Conservation (phyloP, 2,329 filamentous ascomycete species). For the Beauveria caledonica region DNA sequence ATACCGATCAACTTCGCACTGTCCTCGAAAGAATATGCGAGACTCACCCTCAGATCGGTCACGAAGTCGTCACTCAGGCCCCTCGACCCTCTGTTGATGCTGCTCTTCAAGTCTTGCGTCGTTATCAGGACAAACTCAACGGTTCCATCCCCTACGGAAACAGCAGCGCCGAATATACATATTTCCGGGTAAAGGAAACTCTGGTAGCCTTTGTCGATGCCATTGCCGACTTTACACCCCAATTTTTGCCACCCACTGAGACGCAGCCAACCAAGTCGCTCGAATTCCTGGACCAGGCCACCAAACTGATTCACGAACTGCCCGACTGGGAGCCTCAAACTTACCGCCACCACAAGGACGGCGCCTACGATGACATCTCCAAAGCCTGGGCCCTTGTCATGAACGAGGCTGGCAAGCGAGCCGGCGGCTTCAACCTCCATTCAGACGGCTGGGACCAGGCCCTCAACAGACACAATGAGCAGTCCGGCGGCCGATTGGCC, state of each 20-base stretch:
- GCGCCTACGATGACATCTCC: constrained; percentile 91
- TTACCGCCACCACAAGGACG: constrained; percentile 87
- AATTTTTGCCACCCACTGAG: constrained; percentile 90
- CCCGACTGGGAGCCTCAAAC: constrained; percentile 86
- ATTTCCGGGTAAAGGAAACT: constrained; percentile 81
- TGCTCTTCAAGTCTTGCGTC: constrained; percentile 69
- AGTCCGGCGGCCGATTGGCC: constrained; percentile 72
- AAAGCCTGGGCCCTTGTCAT: constrained; percentile 91
- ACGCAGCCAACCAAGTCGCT: constrained; percentile 74
- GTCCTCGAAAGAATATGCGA: constrained; percentile 90
- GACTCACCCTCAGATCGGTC: constrained; percentile 74
- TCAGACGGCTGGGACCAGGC: constrained; percentile 90
- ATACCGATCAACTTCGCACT: constrained; percentile 72
- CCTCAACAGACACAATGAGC: constrained; percentile 78
- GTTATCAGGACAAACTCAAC: constrained; percentile 72
- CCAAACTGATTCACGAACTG: constrained; percentile 78
- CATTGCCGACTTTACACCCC: constrained; percentile 86
- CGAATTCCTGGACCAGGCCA: constrained; percentile 81
- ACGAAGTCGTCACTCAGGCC: constrained; percentile 75
- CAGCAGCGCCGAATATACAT: constrained; percentile 82
- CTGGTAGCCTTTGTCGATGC: constrained; percentile 78
- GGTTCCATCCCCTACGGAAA: constrained; percentile 80
- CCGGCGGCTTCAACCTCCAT: constrained; percentile 81
- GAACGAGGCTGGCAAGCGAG: constrained; percentile 81
- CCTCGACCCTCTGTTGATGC: constrained; percentile 80